Evolutionary conservation across 2,329 filamentous ascomycete species (phyloP).

Genomic region (Diplocarpon mali): DNA sequence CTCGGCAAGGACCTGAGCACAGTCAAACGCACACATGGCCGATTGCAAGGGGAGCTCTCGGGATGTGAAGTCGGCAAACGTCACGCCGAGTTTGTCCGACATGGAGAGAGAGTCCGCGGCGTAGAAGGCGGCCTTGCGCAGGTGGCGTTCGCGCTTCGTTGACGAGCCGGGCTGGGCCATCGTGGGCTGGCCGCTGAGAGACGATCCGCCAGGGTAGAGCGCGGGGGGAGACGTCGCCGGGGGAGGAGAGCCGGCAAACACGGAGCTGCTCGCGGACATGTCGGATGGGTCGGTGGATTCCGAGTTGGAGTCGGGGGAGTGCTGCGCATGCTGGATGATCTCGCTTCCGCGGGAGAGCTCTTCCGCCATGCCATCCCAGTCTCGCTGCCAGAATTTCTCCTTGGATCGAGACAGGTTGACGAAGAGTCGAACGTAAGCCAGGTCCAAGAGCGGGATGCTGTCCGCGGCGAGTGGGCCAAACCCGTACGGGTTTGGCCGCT

Average conservation of each 20-base stretch:
- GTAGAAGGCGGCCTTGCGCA: constrained; percentile 91
- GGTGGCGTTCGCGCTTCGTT: constrained; percentile 70
- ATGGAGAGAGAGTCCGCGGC: constrained; percentile 85
- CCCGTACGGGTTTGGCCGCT: constrained; percentile 75
- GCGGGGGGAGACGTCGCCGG: constrained; percentile 39
- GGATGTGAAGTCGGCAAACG: constrained; percentile 73
- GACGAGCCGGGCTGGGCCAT: constrained; percentile 32
- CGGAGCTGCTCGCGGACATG: constrained; percentile 33
- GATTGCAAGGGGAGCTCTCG: constrained; percentile 82
- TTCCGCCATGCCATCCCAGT: constrained; percentile 85
- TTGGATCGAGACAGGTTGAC: constrained; percentile 89
- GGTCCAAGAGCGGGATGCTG: constrained; percentile 78
- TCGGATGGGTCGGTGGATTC: constrained; percentile 32
- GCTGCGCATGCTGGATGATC: constrained; percentile 60
- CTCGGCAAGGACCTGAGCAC: constrained; percentile 84
- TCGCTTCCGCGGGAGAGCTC: constrained; percentile 73
- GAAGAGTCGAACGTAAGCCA: constrained; percentile 86
- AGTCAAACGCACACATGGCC: constrained; percentile 87
- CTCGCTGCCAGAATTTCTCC: constrained; percentile 86
- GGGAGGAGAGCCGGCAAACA: constrained; percentile 40
- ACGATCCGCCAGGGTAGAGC: constrained; percentile 18
- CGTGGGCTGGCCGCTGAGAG: constrained; percentile 20
- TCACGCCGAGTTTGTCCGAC: constrained; percentile 75
- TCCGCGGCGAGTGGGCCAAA: constrained; percentile 77
- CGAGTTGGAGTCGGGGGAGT: constrained; percentile 40